These are phyloP conservation scores for Nymphaea thermarum DNA, from an alignment of 164 flowering plant species.

Conservation along the genomic window DNA sequence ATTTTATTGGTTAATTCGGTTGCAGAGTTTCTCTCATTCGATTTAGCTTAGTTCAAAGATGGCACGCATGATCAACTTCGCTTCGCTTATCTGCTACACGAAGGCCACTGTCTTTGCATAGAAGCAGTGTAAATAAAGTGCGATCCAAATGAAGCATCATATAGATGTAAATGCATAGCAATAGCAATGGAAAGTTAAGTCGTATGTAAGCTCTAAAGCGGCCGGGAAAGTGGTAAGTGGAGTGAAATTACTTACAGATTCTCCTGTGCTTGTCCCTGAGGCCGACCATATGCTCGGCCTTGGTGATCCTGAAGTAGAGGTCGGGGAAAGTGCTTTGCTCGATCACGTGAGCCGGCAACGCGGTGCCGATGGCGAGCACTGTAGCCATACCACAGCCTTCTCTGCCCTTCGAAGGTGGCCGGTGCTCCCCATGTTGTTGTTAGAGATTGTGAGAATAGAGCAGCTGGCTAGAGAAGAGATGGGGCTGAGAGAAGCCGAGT, in stretches of 20 bases:
- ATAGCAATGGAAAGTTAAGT: too few relatives aligned
- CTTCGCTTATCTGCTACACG: too few relatives aligned
- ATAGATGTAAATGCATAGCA: too few relatives aligned
- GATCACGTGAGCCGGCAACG: neutral
- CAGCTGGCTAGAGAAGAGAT: neutral
- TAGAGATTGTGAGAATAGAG: neutral
- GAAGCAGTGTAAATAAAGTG: too few relatives aligned
- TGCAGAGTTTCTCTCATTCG: too few relatives aligned
- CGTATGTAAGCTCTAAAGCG: too few relatives aligned
- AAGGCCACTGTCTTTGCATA: too few relatives aligned
- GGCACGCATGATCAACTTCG: too few relatives aligned
- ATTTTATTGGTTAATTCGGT: too few relatives aligned
- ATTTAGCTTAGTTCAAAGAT: too few relatives aligned
- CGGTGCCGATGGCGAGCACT: neutral
- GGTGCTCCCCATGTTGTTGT: neutral
- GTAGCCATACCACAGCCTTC: neutral
- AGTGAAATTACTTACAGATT: neutral
- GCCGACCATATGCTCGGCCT: neutral
- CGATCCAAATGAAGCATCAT: too few relatives aligned
- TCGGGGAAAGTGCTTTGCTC: neutral
- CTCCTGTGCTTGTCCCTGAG: neutral
- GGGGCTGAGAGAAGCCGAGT: neutral
- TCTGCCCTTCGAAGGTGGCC: neutral
- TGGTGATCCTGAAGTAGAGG: neutral
- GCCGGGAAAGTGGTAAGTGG: too few relatives aligned